Conservation (phyloP, 805 yeast genomes). For the Tetrapisispora namnaoensis region DNA sequence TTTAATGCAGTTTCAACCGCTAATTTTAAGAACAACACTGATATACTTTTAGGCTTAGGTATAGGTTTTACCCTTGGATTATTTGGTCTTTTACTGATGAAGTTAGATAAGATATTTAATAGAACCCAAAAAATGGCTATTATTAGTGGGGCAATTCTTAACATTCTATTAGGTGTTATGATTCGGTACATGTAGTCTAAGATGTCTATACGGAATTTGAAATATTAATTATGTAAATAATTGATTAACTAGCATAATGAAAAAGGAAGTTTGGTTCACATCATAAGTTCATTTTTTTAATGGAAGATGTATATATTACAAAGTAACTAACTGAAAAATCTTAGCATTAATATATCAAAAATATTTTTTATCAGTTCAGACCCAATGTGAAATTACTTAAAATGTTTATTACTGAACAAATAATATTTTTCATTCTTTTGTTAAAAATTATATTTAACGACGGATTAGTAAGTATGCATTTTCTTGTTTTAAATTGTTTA, state of each 20-base stretch:
- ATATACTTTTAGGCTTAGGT: slow-evolving; percentile 57
- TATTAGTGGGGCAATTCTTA: slow-evolving; percentile 58
- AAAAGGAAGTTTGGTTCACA: neutral
- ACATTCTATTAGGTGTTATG: slow-evolving; percentile 52
- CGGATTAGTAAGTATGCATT: slow-evolving; percentile 86
- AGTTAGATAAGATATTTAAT: slow-evolving; percentile 51
- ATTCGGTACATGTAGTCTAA: neutral
- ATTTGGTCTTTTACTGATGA: slow-evolving; percentile 51
- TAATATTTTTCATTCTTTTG: neutral
- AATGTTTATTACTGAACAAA: neutral
- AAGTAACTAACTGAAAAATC: neutral
- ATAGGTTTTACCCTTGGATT: slow-evolving; percentile 73
- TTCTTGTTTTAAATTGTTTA: slow-evolving; percentile 86
- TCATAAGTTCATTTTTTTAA: neutral
- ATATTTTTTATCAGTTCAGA: neutral
- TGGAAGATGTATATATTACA: slow-evolving; percentile 1
- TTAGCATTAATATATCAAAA: neutral
- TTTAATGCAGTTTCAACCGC: slow-evolving; percentile 34
- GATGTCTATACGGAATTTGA: neutral
- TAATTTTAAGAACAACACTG: slow-evolving; percentile 45
- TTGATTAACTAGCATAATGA: neutral
- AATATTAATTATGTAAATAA: neutral
- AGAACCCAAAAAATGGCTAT: slow-evolving; percentile 59
- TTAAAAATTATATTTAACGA: slow-evolving; percentile 23
- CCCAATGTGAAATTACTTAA: neutral